Evolutionary conservation across 208 protist genomes (phyloP), one percentile per base, ranked within the genome.

Genomic region (Trypanosoma rangeli): DNA sequence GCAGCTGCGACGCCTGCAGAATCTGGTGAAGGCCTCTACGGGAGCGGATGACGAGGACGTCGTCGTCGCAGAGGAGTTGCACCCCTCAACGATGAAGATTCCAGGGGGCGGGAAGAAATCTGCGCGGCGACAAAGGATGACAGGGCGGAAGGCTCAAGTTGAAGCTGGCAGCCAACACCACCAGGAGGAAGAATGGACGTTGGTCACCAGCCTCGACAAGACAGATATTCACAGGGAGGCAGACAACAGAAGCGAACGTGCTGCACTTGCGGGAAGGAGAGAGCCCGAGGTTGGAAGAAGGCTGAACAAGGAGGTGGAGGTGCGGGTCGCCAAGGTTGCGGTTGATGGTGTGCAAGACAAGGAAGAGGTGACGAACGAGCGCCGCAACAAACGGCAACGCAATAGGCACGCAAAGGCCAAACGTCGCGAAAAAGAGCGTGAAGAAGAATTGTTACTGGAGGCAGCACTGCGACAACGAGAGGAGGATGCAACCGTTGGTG

Each of bases 401-500:
- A 64, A 57, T 20, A 72, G 75, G 55, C 54, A 71, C 49, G 80
- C 72, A 48, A 71, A 72, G 39, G 61, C 58, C 15, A 80, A 76
- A 62, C 83, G 75, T 50, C 69, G 75, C 22, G 72, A 79, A 48
- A 64, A 49, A 49, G 80, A 84, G 49, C 74, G 55, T 15, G 89
- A 94, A 73, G 89, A 94, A 63, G 86, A 92, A 24, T 74, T 78
- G 57, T 74, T 94, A 46, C 81, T 94, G 20, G 85, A 92, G 37
- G 86, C 82, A 26, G 74, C 82, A 20, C 63, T 90, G 42, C 75
- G 79, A 39, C 64, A 76, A 24, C 62, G 74, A 20, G 70, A 64
- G 24, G 24, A 37, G 33, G 79, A 82, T 18, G 64, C n/a, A n/a
- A 18, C 2, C 55, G 58, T n/a, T 20, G 48, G 31, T 8, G 50